phyloP scores from a whole-genome alignment of 768 basidiomycete genomes.

The Xerocomellus dryophilus region DNA sequence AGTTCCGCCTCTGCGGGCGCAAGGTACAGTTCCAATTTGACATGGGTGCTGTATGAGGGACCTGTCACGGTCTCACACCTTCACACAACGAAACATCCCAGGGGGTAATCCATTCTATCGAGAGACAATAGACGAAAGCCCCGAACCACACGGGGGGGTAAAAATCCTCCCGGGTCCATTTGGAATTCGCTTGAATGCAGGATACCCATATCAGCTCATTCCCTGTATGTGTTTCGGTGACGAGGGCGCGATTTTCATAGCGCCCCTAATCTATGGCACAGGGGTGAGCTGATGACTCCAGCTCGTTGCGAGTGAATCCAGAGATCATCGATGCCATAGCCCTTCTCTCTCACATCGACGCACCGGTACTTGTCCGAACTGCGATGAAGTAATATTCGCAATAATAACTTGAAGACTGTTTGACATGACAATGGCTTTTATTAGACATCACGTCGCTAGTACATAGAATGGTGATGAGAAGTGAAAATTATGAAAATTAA shows the following conservation, averaged over 20 bases:
- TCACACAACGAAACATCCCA: not conserved
- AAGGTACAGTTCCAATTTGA: not conserved
- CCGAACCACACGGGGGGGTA: not conserved
- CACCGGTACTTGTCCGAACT: not conserved
- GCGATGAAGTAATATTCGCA: not conserved
- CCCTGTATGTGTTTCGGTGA: not conserved
- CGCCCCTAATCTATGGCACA: not conserved
- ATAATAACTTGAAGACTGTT: too few species aligned
- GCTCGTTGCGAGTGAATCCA: not conserved
- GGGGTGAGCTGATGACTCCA: not conserved
- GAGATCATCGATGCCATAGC: not conserved
- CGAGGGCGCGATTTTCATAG: not conserved
- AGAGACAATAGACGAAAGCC: constrained; percentile 4
- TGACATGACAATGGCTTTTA: not conserved
- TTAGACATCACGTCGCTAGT: not conserved
- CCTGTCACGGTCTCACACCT: not conserved
- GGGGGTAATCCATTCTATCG: not conserved
- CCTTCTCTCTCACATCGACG: not conserved
- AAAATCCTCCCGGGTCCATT: not conserved
- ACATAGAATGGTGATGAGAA: not conserved
- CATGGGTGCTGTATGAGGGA: not conserved
- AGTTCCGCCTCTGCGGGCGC: not conserved
- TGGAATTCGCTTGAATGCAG: not conserved
- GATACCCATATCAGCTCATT: not conserved
- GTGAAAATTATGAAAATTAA: not conserved